Percentiles rank a stretch among this genome's conserved stretches.
phyloP scores from a whole-genome alignment of 306 rosid genomes.

The Alnus glutinosa region DNA sequence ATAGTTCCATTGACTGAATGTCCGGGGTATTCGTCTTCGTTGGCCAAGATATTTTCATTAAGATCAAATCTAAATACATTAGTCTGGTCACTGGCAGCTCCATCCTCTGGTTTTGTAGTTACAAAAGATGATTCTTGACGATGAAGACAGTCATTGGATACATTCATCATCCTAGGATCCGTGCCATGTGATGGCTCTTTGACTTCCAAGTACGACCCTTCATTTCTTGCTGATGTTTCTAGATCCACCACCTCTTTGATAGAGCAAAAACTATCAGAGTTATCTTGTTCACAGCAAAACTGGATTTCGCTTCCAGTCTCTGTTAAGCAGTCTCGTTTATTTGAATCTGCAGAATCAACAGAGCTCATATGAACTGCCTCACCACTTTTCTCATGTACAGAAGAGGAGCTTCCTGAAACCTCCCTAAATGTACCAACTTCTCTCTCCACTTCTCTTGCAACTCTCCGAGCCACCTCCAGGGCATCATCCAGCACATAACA shows the following conservation, averaged over 20 bases:
- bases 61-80: slow-evolving; percentile 29
- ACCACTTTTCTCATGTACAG: slow-evolving; percentile 26
- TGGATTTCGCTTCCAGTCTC: slow-evolving; percentile 23
- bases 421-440: slow-evolving; percentile 25
- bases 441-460: slow-evolving; percentile 31
- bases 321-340: slow-evolving; percentile 26
- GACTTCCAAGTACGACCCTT: slow-evolving; percentile 6
- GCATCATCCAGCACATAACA: slow-evolving; percentile 27
- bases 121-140: slow-evolving; percentile 12
- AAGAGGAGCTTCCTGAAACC: slow-evolving; percentile 34
- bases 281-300: slow-evolving; percentile 15
- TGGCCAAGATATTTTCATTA: slow-evolving; percentile 23
- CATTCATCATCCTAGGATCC: neutral
- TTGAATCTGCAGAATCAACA: slow-evolving; percentile 34
- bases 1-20: slow-evolving; percentile 20
- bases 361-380: slow-evolving; percentile 20
- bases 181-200: slow-evolving; percentile 17
- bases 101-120: slow-evolving; percentile 17
- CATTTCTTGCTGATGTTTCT: slow-evolving; percentile 1
- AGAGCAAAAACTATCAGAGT: slow-evolving; percentile 4
- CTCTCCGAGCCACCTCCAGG: slow-evolving; percentile 27
- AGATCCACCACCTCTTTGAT: neutral
- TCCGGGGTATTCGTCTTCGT: slow-evolving; percentile 22
- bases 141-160: slow-evolving; percentile 14
- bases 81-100: slow-evolving; percentile 8